Conservation (phyloP, 352 stramenopile species). For the Phytophthora pisi region DNA sequence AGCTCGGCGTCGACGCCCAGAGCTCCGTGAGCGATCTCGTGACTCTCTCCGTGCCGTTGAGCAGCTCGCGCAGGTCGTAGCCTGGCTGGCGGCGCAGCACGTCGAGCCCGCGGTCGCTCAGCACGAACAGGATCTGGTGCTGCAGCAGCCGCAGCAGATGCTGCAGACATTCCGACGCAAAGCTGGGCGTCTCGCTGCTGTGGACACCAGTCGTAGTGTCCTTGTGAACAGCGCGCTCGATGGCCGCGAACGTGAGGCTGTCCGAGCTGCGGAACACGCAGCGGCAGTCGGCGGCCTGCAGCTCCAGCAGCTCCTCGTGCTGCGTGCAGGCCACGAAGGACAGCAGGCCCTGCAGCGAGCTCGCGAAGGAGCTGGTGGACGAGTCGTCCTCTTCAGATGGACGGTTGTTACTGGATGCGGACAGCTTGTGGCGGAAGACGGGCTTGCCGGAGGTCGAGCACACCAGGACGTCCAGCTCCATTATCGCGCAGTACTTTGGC, state of each 20-base stretch:
- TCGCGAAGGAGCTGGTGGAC: slow-evolving; percentile 55
- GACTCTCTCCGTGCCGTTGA: slow-evolving; percentile 65
- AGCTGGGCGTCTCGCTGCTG: slow-evolving; percentile 3
- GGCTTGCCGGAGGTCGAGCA: slow-evolving; percentile 68
- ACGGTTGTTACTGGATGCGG: slow-evolving; percentile 1
- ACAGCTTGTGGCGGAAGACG: slow-evolving; percentile 53
- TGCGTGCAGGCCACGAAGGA: slow-evolving; percentile 67
- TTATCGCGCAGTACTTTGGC: slow-evolving; percentile 2
- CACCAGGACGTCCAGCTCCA: slow-evolving; percentile 59
- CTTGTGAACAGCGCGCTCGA: slow-evolving; percentile 37
- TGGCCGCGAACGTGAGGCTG: slow-evolving; percentile 60
- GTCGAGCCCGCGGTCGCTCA: slow-evolving; percentile 65
- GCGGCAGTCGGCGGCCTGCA: slow-evolving; percentile 44
- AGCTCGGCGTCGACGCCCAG: slow-evolving; percentile 44
- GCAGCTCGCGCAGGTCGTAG: slow-evolving; percentile 75
- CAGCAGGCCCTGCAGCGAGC: slow-evolving; percentile 68
- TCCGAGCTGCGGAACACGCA: slow-evolving; percentile 57
- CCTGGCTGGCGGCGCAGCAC: slow-evolving; percentile 60
- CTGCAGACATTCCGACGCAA: slow-evolving; percentile 45
- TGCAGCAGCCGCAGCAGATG: slow-evolving; percentile 59
- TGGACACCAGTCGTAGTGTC: slow-evolving; percentile 7
- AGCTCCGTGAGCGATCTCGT: slow-evolving; percentile 46
- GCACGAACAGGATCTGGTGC: slow-evolving; percentile 63
- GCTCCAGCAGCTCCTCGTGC: slow-evolving; percentile 58
- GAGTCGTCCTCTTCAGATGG: slow-evolving; percentile 24